Evolutionary conservation across 495 filamentous ascomycete genomes (phyloP), one percentile per base, ranked within the genome.

Genomic region (Thermothielavioides terrestris): DNA sequence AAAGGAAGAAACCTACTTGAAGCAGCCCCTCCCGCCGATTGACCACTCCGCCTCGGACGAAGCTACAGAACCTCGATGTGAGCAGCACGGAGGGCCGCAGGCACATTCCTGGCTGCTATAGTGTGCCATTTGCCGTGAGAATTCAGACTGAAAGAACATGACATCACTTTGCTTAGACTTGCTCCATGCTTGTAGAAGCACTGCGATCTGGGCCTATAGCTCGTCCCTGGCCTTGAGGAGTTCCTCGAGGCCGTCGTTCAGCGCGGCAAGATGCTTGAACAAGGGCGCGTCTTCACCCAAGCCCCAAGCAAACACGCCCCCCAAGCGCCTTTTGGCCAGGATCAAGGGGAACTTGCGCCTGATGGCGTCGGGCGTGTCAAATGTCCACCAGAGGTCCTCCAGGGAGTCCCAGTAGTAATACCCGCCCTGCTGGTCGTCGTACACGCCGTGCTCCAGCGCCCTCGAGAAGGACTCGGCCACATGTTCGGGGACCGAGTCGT

Each of bases 241-340:
- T 32, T 48, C 46, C 2, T 56, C 49, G 6, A 72, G 26, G 1
- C 56, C 61, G 23, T 60, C 53, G 51, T 75, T 79, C 58, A 85
- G 74, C 4, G 78, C 77, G 35, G 71, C 64, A 3, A 88, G 58
- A 62, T 86, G 83, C 43, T 66, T 64, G 48, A 71, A 85, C 21
- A 72, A 57, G 27, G 75, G 65, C 2, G 75, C 80, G 66, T 88
- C 84, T 65, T 88, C 84, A 4, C 84, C 85, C 52, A 89, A 60
- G 21, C 76, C 84, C 85, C 83, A 86, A 0, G 82, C 80, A 70
- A 86, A 84, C 23, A 85, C 78, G 17, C 84, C 84, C 4, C 84
- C 85, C 2, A 89, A 56, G 20, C 69, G 66, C 59, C 75, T 79
- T 44, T 68, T 68, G 14, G 72, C 64, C 22, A 88, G 68, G 36